These are phyloP conservation scores for Gilbertella persicaria DNA, from an alignment of 371 early-diverging fungal genomes.

Conservation along the genomic window DNA sequence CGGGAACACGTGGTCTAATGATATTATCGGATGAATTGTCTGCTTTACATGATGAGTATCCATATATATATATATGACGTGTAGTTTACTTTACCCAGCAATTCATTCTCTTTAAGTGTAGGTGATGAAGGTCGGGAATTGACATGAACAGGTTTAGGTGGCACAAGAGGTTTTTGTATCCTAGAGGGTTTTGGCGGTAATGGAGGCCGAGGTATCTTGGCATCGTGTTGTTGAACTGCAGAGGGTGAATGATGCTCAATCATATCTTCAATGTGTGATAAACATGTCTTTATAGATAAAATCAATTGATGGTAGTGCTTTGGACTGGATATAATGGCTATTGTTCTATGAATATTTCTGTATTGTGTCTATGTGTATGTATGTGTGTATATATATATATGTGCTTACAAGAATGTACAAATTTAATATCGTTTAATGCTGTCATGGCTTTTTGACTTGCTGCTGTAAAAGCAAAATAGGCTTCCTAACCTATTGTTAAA, in stretches of 20 bases:
- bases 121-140: constrained; percentile 18
- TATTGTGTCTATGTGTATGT: not conserved
- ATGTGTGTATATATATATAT: too few species aligned
- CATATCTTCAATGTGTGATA: constrained; percentile 43
- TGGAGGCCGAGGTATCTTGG: constrained; percentile 28
- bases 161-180: constrained; percentile 38
- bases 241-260: constrained; percentile 36
- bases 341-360: constrained; percentile 1
- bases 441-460: constrained; percentile 35
- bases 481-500: constrained; percentile 31
- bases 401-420: constrained; percentile 49
- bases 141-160: constrained; percentile 39
- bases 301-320: constrained; percentile 37
- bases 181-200: constrained; percentile 44
- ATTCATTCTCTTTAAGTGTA: constrained; percentile 15
- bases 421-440: constrained; percentile 41
- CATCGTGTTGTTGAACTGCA: constrained; percentile 8
- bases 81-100: constrained; percentile 22
- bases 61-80: not conserved
- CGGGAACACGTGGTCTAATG: constrained; percentile 15
- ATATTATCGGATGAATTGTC: constrained; percentile 20
- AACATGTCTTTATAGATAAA: constrained; percentile 38
- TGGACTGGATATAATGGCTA: constrained; percentile 50
- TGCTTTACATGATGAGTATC: constrained; percentile 1
- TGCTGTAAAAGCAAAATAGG: constrained; percentile 40